These are phyloP conservation scores for Gentiana macrophylla DNA, from an alignment of 257 asterid genomes.

Conservation along the genomic window DNA sequence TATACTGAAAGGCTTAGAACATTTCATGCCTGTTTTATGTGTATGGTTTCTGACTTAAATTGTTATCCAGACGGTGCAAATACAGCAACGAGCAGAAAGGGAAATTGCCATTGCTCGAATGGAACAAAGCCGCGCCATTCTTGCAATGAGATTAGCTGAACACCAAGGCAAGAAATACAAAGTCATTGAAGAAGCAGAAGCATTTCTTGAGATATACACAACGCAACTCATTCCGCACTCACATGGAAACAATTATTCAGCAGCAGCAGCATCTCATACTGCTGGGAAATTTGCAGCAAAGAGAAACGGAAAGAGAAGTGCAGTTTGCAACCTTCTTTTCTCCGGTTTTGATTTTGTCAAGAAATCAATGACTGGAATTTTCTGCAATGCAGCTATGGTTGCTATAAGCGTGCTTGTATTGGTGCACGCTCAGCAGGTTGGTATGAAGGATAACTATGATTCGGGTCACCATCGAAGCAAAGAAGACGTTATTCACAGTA, in stretches of 20 bases:
- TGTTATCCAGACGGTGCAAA: conserved; percentile 58
- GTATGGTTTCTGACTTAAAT: too few species aligned
- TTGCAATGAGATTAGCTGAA: conserved; percentile 93
- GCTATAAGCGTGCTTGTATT: conserved; percentile 80
- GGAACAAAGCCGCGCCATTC: conserved; percentile 81
- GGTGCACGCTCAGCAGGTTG: conserved; percentile 54
- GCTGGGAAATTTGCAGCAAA: conserved; percentile 21
- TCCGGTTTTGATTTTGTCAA: conserved; percentile 47
- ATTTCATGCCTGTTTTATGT: too few species aligned
- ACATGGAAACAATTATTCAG: neutral
- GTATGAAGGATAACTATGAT: conserved; percentile 34
- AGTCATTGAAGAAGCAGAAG: conserved; percentile 91
- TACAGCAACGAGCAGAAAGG: conserved; percentile 83
- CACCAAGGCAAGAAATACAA: conserved; percentile 85
- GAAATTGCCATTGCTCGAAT: conserved; percentile 85
- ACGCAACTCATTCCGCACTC: conserved; percentile 49
- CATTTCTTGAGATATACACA: conserved; percentile 68
- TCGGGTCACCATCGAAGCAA: conserved; percentile 22
- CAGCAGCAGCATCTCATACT: conserved; percentile 25
- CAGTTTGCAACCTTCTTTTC: conserved; percentile 32
- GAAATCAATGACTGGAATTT: conserved; percentile 61
- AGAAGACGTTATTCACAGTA: conserved; percentile 23
- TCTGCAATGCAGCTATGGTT: conserved; percentile 88
- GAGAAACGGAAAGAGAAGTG: conserved; percentile 32
- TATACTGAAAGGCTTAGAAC: too few species aligned